Conservation (phyloP, 257 asterid species). For the Cynanchum wilfordii region DNA sequence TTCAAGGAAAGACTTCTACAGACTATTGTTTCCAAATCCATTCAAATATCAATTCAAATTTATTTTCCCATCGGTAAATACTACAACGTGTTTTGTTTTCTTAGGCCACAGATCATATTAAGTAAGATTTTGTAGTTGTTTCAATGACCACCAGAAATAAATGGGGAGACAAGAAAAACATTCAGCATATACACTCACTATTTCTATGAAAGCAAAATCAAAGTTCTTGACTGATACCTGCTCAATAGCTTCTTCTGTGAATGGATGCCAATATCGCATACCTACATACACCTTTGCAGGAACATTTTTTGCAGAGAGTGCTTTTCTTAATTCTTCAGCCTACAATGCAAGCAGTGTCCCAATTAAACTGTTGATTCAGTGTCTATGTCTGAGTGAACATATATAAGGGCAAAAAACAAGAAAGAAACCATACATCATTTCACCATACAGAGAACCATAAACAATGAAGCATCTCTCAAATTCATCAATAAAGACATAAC, state of each 20-base stretch:
- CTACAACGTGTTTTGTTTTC: not conserved
- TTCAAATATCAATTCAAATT: not conserved
- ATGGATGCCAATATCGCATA: constrained; percentile 99
- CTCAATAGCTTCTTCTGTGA: constrained; percentile 97
- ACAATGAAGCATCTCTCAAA: not conserved
- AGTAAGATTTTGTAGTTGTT: not conserved
- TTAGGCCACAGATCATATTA: not conserved
- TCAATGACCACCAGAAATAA: not conserved
- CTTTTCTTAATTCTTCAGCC: constrained; percentile 92
- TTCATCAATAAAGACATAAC: not conserved
- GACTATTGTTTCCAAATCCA: not conserved
- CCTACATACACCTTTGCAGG: constrained; percentile 97
- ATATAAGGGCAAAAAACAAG: not conserved
- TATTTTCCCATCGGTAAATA: not conserved
- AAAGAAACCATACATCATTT: not conserved
- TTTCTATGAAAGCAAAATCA: constrained; percentile 4
- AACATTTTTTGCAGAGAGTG: constrained; percentile 61
- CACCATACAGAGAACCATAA: not conserved
- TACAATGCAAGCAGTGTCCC: constrained; percentile 28
- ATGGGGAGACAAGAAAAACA: not conserved
- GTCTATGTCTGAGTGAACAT: not conserved
- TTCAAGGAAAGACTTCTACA: not conserved
- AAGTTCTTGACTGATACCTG: constrained; percentile 41
- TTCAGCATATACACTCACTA: not conserved
- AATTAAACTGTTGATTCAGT: constrained; percentile 10